These are phyloP conservation scores for Phytophthora podocarpi DNA, from an alignment of 352 stramenopile species.

Conservation along the genomic window DNA sequence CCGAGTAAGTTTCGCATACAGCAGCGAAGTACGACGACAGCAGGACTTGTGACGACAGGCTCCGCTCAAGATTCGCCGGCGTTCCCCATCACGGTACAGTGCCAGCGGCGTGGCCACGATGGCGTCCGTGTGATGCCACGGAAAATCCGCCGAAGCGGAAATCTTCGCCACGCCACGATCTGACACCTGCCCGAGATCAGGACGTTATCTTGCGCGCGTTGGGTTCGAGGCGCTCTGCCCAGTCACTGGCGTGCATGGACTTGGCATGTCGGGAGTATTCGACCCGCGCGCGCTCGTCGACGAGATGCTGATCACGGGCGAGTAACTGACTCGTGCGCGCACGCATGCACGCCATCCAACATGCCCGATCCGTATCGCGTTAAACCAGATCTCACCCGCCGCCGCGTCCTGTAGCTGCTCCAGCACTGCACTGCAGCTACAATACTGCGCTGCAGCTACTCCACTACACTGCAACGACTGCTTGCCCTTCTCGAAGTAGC, in stretches of 20 bases:
- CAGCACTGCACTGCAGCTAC: too few species aligned
- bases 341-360: conserved; percentile 18
- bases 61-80: neutral
- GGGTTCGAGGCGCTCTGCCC: conserved; percentile 7
- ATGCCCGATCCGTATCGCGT: conserved; percentile 2
- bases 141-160: conserved; percentile 16
- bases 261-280: conserved; percentile 31
- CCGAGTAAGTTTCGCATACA: conserved; percentile 3
- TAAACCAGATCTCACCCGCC: conserved; percentile 9
- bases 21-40: neutral
- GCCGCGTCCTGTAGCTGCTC: neutral
- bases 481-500: conserved; percentile 2
- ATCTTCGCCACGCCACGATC: too few species aligned
- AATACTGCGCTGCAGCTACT: neutral
- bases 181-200: neutral
- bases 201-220: neutral
- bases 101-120: neutral
- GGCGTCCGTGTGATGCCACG: neutral
- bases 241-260: conserved; percentile 23
- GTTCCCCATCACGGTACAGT: conserved; percentile 1
- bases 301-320: conserved; percentile 1
- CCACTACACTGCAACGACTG: neutral
- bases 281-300: neutral
- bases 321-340: conserved; percentile 22
- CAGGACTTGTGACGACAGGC: neutral